Percentiles rank a stretch among this genome's conserved stretches.
Evolutionary conservation across 2,329 filamentous ascomycete genomes (phyloP).

Genomic region (Neopestalotiopsis sp.): DNA sequence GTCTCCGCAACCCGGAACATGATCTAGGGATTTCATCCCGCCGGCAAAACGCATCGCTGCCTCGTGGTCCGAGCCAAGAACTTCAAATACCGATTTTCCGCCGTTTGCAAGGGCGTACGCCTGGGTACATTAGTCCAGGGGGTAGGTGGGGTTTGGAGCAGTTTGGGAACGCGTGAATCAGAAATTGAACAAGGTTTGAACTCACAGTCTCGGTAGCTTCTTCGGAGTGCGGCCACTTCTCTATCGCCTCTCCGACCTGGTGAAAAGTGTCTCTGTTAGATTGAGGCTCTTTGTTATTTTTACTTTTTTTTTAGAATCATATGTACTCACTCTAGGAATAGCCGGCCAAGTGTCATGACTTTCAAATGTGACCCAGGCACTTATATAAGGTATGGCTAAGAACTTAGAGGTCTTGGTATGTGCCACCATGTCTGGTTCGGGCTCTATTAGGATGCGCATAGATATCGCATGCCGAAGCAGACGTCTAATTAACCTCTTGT

Average conservation of each 20-base stretch:
- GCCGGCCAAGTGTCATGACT: conserved; percentile 35
- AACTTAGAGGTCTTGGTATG: conserved; percentile 42
- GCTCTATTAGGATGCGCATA: conserved; percentile 46
- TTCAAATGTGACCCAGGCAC: conserved; percentile 32
- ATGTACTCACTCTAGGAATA: conserved; percentile 29
- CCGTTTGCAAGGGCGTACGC: conserved; percentile 33
- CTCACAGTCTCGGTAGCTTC: conserved; percentile 41
- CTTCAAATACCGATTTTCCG: neutral
- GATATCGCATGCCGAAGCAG: conserved; percentile 44
- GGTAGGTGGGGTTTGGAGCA: conserved; percentile 35
- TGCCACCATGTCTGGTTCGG: conserved; percentile 39
- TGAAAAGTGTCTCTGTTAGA: neutral
- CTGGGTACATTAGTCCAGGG: conserved; percentile 23
- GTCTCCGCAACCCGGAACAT: conserved; percentile 7
- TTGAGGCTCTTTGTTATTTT: conserved; percentile 22
- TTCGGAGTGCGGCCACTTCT: conserved; percentile 40
- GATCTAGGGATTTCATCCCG: conserved; percentile 16
- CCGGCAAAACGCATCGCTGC: conserved; percentile 16
- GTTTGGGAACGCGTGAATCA: conserved; percentile 12
- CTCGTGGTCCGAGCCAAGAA: conserved; percentile 6
- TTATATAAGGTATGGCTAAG: conserved; percentile 30
- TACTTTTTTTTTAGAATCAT: conserved; percentile 28
- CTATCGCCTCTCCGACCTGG: conserved; percentile 36
- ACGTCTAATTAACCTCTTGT: conserved; percentile 29
- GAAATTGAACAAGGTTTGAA: conserved; percentile 30